phyloP scores from a whole-genome alignment of 805 yeast species.

The Candida succiphila region DNA sequence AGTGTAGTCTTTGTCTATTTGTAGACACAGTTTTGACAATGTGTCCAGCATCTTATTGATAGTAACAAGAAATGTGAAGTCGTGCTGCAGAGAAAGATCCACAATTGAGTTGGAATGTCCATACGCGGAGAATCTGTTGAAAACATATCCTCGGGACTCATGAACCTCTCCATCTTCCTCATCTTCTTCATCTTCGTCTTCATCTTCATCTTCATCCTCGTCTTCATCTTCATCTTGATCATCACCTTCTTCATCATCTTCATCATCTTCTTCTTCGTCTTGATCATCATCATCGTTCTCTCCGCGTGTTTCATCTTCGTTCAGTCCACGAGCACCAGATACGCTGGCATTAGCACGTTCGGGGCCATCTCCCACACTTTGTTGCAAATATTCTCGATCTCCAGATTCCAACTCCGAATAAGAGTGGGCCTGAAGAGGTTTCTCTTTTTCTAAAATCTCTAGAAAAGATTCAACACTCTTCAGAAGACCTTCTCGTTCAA shows the following conservation, averaged over 20 bases:
- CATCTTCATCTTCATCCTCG: conserved; percentile 7
- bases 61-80: conserved; percentile 1
- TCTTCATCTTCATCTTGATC: conserved; percentile 14
- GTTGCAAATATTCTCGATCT: conserved; percentile 6
- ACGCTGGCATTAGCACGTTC: not conserved
- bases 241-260: conserved; percentile 7
- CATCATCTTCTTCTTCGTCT: conserved; percentile 17
- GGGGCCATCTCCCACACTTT: not conserved
- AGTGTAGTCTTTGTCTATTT: conserved; percentile 21
- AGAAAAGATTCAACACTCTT: conserved; percentile 33
- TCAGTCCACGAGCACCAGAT: not conserved
- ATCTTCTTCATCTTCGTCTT: conserved; percentile 18
- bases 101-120: not conserved
- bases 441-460: conserved; percentile 12
- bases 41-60: conserved; percentile 6
- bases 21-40: conserved; percentile 11
- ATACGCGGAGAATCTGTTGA: not conserved
- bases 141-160: conserved; percentile 3
- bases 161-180: conserved; percentile 22
- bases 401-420: not conserved
- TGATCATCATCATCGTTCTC: conserved; percentile 13
- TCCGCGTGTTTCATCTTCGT: conserved; percentile 8
- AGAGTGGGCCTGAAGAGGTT: conserved; percentile 1
- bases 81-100: not conserved
- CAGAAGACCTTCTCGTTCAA: conserved; percentile 69